These are phyloP conservation scores for Malassezia japonica DNA, from an alignment of 1,284 basidiomycete species.

Conservation along the genomic window DNA sequence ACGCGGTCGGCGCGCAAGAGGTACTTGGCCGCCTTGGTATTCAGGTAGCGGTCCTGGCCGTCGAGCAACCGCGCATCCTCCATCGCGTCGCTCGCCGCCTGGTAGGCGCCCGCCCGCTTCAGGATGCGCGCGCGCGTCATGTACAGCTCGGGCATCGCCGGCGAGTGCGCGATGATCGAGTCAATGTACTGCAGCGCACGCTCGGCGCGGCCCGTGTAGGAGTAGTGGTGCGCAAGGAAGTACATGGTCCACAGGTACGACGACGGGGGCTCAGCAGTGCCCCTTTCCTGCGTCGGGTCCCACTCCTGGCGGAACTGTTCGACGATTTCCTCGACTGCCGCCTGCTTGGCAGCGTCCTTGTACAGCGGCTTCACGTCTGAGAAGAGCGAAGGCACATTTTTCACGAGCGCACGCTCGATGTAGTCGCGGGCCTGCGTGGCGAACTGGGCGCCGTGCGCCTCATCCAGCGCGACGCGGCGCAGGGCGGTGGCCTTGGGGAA, in stretches of 20 bases:
- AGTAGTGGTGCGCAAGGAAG: constrained; percentile 84
- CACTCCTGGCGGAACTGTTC: constrained; percentile 28
- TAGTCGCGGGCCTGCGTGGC: constrained; percentile 61
- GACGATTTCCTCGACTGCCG: constrained; percentile 63
- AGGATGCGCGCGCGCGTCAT: constrained; percentile 73
- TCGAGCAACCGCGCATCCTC: constrained; percentile 78
- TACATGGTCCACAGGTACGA: constrained; percentile 90
- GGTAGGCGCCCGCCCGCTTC: constrained; percentile 73
- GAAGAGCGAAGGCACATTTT: constrained; percentile 88
- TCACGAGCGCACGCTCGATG: constrained; percentile 62
- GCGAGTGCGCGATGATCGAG: constrained; percentile 67
- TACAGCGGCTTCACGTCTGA: constrained; percentile 85
- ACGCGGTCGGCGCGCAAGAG: constrained; percentile 63
- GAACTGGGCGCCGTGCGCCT: constrained; percentile 53
- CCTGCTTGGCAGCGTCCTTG: constrained; percentile 58
- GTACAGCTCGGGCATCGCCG: constrained; percentile 83
- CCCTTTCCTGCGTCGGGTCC: constrained; percentile 18
- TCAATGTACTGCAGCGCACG: constrained; percentile 63
- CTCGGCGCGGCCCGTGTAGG: constrained; percentile 50
- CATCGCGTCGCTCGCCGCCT: constrained; percentile 65
- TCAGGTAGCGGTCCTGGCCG: constrained; percentile 89
- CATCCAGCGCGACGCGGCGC: constrained; percentile 31
- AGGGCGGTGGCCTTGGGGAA: constrained; percentile 32
- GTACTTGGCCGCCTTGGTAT: constrained; percentile 90
- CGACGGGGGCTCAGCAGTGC: constrained; percentile 59